Conservation (phyloP, 768 basidiomycete genomes). For the Dioszegia hungarica region DNA sequence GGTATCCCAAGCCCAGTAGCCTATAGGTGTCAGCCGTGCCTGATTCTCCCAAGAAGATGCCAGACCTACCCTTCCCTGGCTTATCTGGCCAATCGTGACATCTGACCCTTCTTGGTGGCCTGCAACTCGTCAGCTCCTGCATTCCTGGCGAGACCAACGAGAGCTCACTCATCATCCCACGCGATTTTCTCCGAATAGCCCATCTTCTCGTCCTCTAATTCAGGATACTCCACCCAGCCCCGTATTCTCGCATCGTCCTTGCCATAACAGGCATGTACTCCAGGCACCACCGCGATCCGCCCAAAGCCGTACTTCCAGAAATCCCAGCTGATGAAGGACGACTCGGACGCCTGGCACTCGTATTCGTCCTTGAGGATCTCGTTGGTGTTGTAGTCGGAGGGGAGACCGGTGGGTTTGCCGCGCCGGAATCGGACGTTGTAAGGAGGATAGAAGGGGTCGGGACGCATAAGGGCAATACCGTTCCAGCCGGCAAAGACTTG, state of each 20-base stretch:
- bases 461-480: constrained; percentile 44
- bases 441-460: constrained; percentile 43
- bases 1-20: constrained; percentile 24
- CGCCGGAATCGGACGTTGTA: constrained; percentile 48
- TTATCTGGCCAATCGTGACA: constrained; percentile 47
- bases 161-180: constrained; percentile 39
- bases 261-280: constrained; percentile 40
- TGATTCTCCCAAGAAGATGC: neutral
- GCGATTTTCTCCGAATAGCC: constrained; percentile 17
- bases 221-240: constrained; percentile 40
- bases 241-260: constrained; percentile 39
- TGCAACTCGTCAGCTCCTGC: constrained; percentile 8
- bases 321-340: constrained; percentile 39
- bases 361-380: constrained; percentile 13
- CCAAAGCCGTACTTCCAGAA: constrained; percentile 44
- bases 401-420: constrained; percentile 8
- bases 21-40: neutral
- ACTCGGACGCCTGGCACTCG: constrained; percentile 42
- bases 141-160: neutral
- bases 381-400: neutral
- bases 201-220: constrained; percentile 6
- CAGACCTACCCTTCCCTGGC: constrained; percentile 32
- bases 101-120: constrained; percentile 34
- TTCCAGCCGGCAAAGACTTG: constrained; percentile 49
- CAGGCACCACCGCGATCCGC: constrained; percentile 31